A percentile compares a stretch with the other conserved stretches of the same genome.
These are phyloP conservation scores for Alopecurus myosuroides DNA, from an alignment of 176 grass and related monocot species.

Conservation along the genomic window DNA sequence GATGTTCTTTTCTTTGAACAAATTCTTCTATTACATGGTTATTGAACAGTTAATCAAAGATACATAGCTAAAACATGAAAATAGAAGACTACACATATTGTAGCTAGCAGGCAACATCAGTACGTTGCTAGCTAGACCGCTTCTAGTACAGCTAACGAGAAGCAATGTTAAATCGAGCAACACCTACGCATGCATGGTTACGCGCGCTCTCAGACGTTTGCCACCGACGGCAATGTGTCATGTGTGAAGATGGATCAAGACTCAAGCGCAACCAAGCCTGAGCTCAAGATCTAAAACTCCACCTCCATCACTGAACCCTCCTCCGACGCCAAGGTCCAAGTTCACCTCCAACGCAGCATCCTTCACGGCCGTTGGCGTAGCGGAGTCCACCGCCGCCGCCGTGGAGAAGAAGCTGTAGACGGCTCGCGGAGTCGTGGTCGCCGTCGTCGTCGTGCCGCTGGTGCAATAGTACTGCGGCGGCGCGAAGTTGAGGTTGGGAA, in stretches of 20 bases:
- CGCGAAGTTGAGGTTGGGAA: slow-evolving; percentile 31
- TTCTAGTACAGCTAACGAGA: neutral
- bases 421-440: neutral
- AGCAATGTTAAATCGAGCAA: neutral
- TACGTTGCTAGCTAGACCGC: neutral
- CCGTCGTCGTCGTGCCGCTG: neutral
- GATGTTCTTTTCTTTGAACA: neutral
- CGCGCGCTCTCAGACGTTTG: neutral
- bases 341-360: slow-evolving; percentile 2
- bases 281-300: slow-evolving; percentile 45
- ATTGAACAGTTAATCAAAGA: neutral
- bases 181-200: neutral
- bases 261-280: slow-evolving; percentile 37
- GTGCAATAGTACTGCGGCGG: neutral
- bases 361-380: neutral
- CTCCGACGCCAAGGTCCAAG: slow-evolving; percentile 18
- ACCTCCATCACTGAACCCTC: neutral
- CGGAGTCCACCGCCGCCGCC: neutral
- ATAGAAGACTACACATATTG: neutral
- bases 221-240: neutral
- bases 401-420: slow-evolving; percentile 42
- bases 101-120: neutral
- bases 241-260: neutral
- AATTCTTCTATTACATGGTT: neutral
- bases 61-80: neutral